Evolutionary conservation across 2,329 filamentous ascomycete species (phyloP), one percentile per base, ranked within the genome.

Genomic region (Tolypocladium endophyticum): DNA sequence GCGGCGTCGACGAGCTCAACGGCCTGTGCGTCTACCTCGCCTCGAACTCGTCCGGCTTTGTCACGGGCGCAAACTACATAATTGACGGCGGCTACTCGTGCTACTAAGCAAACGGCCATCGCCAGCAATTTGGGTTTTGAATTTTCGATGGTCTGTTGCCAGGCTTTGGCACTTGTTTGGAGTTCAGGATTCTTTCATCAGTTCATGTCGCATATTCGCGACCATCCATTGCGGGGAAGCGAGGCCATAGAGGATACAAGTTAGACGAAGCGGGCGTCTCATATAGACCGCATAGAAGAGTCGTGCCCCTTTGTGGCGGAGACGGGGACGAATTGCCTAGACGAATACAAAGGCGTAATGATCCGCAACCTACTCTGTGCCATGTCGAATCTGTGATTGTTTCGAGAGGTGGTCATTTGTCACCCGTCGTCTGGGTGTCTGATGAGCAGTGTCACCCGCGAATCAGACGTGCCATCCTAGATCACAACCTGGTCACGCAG

Each of bases 21-120:
- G 87, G 87, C 60, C 81, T 90, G 45, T 88, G 87, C 64, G 84
- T 92, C 65, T 90, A 88, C 79, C 80, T 92, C 35, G 87, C 87
- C 30, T 88, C 85, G 8, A 88, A 91, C 69, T 82, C 87, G 11
- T 87, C 84, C 47, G 77, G 78, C 66, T 92, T 89, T 78, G 89
- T 92, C 87, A 92, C 89, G 41, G 89, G 89, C 58, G 81, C 82
- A 70, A 88, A 91, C 77, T 81, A 87, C 73, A 76, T 86, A 70
- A 88, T 88, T 62, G 87, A 90, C 68, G 87, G 86, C 67, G 86
- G 86, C 56, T 88, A 88, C 77, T 85, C 83, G 53, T 80, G 84
- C 67, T 85, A 81, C 73, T 84, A 77, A 76, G 67, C 55, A 62
- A 43, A 50, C 16, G 14, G 16, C 14, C 47, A n/a, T 33, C 28